Evolutionary conservation across 2,329 filamentous ascomycete genomes (phyloP), one percentile per base, ranked within the genome.

Genomic region (Stachybotrys echinatus): DNA sequence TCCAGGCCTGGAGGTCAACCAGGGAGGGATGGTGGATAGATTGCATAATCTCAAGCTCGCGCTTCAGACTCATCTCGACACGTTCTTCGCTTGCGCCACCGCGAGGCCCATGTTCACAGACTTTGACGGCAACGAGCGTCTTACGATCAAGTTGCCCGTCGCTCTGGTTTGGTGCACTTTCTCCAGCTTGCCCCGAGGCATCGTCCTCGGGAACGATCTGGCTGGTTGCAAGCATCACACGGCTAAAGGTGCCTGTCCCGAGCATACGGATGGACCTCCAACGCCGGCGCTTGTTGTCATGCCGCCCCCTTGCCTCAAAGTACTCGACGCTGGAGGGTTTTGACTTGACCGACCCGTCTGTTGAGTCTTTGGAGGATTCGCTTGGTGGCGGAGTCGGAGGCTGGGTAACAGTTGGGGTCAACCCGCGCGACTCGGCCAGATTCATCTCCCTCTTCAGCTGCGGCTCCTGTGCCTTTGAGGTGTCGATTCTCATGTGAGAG

Each of bases 221-320:
- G 60, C 88, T 90, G 12, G 92, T 95, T 5, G 92, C 94, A 40
- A 99, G 76, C 71, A 95, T 87, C 19, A 99, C 94, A 61, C 89
- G 89, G 65, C 92, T 96, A 67, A 99, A 99, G 0, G 94, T 96
- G 37, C 94, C 94, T 60, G 96, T 89, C 5, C 94, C 94, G 6
- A 99, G 79, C 55, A 85, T 74, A 51, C 88, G 86, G 38, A 99
- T 71, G 12, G 87, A 87, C 56, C 88, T 82, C 84, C 94, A 99
- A 56, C 83, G 78, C 50, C 87, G 83, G 19, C 83, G 76, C 65
- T 92, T 91, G 56, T 81, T 72, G 51, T 89, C 83, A 46, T 79
- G 74, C 31, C 87, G 76, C 3, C 81, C 85, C 55, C 73, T 76
- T 23, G 89, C 86, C 60, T 88, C 78, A 62, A 91, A 94, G 54